Conservation (phyloP, 129 eudicot species). For the Oenanthe sinensis region DNA sequence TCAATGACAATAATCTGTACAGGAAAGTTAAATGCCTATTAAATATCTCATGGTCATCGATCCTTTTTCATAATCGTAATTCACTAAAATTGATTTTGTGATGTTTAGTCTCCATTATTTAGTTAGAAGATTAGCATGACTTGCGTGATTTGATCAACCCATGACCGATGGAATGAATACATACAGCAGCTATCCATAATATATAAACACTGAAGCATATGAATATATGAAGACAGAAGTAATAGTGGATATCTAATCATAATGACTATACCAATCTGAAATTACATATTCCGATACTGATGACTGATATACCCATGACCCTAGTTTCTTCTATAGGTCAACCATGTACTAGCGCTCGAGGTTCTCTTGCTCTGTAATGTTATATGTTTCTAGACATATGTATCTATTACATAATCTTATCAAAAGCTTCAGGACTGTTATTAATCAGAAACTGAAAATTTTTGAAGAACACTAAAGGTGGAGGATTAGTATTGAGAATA, state of each 20-base stretch:
- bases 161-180: not conserved
- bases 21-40: not conserved
- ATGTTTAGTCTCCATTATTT: not conserved
- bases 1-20: not conserved
- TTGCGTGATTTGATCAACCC: not conserved
- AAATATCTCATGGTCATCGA: not conserved
- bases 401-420: not conserved
- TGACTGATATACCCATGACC: not conserved
- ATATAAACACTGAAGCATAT: not conserved
- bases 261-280: not conserved
- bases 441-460: conserved; percentile 7
- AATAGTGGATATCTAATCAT: not conserved
- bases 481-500: too few species aligned
- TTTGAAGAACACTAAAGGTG: not conserved
- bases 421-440: not conserved
- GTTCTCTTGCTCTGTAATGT: not conserved
- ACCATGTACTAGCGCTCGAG: not conserved
- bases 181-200: too few species aligned
- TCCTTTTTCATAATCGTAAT: not conserved
- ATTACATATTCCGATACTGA: not conserved
- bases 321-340: not conserved
- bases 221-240: not conserved
- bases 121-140: not conserved
- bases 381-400: not conserved
- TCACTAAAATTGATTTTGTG: not conserved